A percentile compares a stretch with the other conserved stretches of the same genome.
phyloP scores from a whole-genome alignment of 2,329 filamentous ascomycete species.

The Fusarium multiceps region DNA sequence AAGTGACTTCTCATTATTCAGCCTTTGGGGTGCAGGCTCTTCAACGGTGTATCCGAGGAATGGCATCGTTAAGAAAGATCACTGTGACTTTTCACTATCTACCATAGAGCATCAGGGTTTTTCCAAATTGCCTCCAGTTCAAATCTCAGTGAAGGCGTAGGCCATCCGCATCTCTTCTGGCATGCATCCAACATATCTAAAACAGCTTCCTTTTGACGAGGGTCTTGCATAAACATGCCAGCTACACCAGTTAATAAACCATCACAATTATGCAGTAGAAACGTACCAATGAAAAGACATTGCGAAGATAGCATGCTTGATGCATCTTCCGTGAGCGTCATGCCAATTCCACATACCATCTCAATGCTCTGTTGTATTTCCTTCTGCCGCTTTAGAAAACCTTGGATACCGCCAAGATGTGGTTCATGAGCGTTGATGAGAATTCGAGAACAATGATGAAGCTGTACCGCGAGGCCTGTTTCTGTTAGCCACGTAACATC shows the following conservation, averaged over 20 bases:
- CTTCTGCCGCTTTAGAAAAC: constrained; percentile 53
- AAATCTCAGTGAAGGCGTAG: constrained; percentile 32
- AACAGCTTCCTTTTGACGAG: constrained; percentile 20
- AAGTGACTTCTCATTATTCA: neutral
- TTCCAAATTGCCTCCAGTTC: constrained; percentile 41
- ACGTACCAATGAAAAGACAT: constrained; percentile 50
- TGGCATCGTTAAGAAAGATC: too few relatives aligned
- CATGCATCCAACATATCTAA: constrained; percentile 39
- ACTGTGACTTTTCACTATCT: neutral
- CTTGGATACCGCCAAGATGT: constrained; percentile 50
- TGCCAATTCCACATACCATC: constrained; percentile 61
- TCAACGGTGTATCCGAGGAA: too few relatives aligned
- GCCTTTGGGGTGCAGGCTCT: too few relatives aligned
- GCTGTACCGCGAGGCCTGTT: constrained; percentile 28
- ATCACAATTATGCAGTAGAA: fast-evolving
- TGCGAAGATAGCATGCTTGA: constrained; percentile 58
- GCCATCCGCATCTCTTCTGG: constrained; percentile 41
- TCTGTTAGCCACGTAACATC: neutral
- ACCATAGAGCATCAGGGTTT: constrained; percentile 11
- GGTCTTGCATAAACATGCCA: constrained; percentile 35
- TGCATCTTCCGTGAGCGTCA: constrained; percentile 55
- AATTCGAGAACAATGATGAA: constrained; percentile 28
- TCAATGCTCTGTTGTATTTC: constrained; percentile 39
- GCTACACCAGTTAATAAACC: neutral
- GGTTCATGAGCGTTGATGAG: constrained; percentile 53